These are phyloP conservation scores for Schoenoplectus triqueter DNA, from an alignment of 202 grass and related monocot species.

Conservation along the genomic window DNA sequence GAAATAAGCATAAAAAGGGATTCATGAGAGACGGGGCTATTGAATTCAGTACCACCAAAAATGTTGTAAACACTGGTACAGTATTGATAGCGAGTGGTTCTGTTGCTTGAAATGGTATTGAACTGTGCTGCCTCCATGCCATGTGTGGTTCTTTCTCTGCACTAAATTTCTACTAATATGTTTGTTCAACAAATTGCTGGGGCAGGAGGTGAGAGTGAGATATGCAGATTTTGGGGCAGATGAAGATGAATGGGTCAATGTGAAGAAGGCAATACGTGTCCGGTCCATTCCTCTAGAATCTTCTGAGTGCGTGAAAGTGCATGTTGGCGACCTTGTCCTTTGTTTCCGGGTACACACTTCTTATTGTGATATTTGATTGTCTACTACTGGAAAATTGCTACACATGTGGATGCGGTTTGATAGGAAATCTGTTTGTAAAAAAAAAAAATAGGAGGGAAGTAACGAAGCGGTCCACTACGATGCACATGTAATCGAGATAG, in stretches of 20 bases:
- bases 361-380: neutral
- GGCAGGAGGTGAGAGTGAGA: conserved; percentile 54
- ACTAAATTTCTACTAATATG: neutral
- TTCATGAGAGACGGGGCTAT: neutral
- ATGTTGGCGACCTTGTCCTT: conserved; percentile 77
- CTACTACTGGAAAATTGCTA: neutral
- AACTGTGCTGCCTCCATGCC: neutral
- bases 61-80: neutral
- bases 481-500: conserved; percentile 66
- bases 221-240: conserved; percentile 56
- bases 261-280: conserved; percentile 66
- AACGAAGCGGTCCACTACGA: conserved; percentile 82
- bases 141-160: neutral
- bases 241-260: conserved; percentile 90
- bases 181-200: conserved; percentile 55
- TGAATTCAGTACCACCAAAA: neutral
- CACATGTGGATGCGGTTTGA: neutral
- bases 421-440: conserved; percentile 12
- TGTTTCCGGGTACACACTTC: conserved; percentile 51
- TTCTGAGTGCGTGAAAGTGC: conserved; percentile 63
- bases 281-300: conserved; percentile 77
- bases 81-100: neutral
- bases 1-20: neutral
- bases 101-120: neutral
- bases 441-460: conserved; percentile 57